Percentiles rank a stretch among this genome's conserved stretches.
phyloP scores from a whole-genome alignment of 139 green algal species.

The Tetraselmis chui region DNA sequence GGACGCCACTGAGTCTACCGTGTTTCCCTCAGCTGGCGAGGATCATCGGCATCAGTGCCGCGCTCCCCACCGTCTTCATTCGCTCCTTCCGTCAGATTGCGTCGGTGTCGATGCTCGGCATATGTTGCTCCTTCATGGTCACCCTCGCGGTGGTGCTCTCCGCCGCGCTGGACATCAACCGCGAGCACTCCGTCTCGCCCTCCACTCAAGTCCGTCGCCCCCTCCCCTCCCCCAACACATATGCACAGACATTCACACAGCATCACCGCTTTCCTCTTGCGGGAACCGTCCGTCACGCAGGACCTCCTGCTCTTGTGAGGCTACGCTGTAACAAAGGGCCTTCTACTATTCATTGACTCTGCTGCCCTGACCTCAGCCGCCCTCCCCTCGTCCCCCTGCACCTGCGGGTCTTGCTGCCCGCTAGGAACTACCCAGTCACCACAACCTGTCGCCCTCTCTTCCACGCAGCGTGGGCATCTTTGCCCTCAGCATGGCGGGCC shows the following conservation, averaged over 20 bases:
- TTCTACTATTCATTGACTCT: too few relatives aligned
- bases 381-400: too few relatives aligned
- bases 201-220: not conserved
- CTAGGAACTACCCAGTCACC: not conserved
- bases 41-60: not conserved
- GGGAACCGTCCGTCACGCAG: too few relatives aligned
- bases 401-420: not conserved
- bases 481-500: constrained; percentile 34
- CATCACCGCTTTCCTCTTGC: too few relatives aligned
- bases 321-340: too few relatives aligned
- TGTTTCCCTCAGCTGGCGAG: not conserved
- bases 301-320: too few relatives aligned
- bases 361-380: too few relatives aligned
- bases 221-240: not conserved
- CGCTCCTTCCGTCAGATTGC: not conserved
- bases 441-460: not conserved
- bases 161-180: not conserved
- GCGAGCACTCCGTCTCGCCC: not conserved
- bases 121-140: not conserved
- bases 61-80: not conserved
- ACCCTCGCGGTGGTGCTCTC: not conserved
- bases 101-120: not conserved
- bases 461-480: constrained; percentile 40
- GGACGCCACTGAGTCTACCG: too few relatives aligned
- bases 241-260: not conserved